These are phyloP conservation scores for Pyrrhoderma lamaoense DNA, from an alignment of 1,284 basidiomycete species.

Conservation along the genomic window DNA sequence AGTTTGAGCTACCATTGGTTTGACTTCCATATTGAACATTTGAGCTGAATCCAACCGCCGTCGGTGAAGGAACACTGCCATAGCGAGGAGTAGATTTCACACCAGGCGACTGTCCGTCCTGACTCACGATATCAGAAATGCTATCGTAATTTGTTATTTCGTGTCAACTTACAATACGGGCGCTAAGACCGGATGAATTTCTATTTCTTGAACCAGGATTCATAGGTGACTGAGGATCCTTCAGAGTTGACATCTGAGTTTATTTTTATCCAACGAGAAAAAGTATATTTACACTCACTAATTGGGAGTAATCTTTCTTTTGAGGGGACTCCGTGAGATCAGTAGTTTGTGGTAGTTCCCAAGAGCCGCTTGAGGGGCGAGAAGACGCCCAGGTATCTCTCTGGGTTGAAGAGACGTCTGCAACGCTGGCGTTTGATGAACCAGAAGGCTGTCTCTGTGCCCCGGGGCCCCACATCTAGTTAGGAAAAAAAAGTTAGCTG, in stretches of 20 bases:
- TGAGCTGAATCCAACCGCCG: constrained; percentile 31
- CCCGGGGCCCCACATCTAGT: constrained; percentile 53
- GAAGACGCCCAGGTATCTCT: constrained; percentile 49
- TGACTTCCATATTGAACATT: constrained; percentile 25
- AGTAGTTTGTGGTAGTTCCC: constrained; percentile 37
- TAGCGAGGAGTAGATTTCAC: constrained; percentile 30
- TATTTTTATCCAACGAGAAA: not conserved
- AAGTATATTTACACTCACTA: constrained; percentile 30
- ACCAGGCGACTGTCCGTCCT: constrained; percentile 34
- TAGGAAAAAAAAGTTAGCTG: not conserved
- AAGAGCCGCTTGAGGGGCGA: constrained; percentile 46
- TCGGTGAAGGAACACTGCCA: constrained; percentile 34
- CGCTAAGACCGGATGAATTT: constrained; percentile 33
- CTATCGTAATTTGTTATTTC: constrained; percentile 28
- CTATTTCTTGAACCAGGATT: constrained; percentile 45
- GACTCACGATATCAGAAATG: constrained; percentile 33
- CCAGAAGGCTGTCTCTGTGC: constrained; percentile 55
- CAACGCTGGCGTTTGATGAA: constrained; percentile 49
- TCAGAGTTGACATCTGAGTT: constrained; percentile 8
- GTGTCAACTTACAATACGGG: constrained; percentile 39
- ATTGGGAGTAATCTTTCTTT: constrained; percentile 41
- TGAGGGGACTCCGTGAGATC: constrained; percentile 43
- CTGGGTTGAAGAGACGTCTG: constrained; percentile 41
- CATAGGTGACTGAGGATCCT: constrained; percentile 25
- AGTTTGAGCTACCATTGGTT: constrained; percentile 27